Base-by-base conservation (phyloP, 2,329 filamentous ascomycete species). In the Thyridium curvatum region DNA sequence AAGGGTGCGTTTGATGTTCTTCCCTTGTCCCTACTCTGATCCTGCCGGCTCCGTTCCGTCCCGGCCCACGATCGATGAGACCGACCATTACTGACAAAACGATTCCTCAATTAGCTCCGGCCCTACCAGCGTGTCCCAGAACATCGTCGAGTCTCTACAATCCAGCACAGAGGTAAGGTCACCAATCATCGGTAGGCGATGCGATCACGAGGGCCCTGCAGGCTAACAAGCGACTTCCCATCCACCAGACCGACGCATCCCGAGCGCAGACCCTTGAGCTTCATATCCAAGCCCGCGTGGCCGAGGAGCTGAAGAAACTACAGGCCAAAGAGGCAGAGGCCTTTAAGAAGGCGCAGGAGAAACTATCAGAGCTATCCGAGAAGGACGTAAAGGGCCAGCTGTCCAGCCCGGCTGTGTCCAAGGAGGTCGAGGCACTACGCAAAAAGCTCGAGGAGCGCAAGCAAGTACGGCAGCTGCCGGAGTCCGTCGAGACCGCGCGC, bases 271-370 rank as follows among this genome's bases (percentile, higher is more conserved):
- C 82, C 56, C 69, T 88, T 61, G 91, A 97, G 68, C 79, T 93
- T 47, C 84, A 91, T 54, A 82, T 95, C 62, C 90, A 96, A 69
- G 70, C 79, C 58, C 90, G 91, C 63, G 87, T 96, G 44, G 79
- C 84, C 54, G 74, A 80, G 53, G 90, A 96, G 67, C 86, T 97
- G 49, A 80, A 84, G 63, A 82, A 82, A 52, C 79, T 95, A 47
- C 82, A 82, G 59, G 73, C 79, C 47, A 70, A 82, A 52, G 84
- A 91, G 59, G 66, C 77, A 47, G 72, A 80, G 36, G 78, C 81
- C 42, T 81, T 95, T 47, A 71, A 74, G 49, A 69, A 79, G 41
- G 77, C 86, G 44, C 77, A 84, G 55, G 77, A 84, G 45, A 79
- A 80, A 51, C 65, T 82, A 45, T 69, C 77, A 40, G 54, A 52